Conservation (phyloP, 768 basidiomycete species). For the Holtermanniella nyarrowii region DNA sequence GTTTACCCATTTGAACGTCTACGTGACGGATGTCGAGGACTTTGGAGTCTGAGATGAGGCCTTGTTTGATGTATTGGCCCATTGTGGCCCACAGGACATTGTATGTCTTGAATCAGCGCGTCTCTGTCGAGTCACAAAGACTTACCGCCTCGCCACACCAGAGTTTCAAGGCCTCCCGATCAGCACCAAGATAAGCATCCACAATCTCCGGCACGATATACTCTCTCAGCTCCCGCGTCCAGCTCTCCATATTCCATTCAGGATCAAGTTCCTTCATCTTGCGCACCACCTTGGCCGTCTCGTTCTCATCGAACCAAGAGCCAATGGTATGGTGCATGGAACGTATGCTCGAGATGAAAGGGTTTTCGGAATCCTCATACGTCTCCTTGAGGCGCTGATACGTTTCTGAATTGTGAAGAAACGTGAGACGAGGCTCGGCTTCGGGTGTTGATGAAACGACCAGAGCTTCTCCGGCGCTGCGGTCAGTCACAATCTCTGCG, state of each 20-base stretch:
- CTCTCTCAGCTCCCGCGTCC: conserved; percentile 81
- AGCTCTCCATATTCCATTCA: conserved; percentile 68
- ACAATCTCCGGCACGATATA: conserved; percentile 97
- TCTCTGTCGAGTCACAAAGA: conserved; percentile 4
- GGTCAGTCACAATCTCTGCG: not conserved
- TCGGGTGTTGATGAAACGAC: conserved; percentile 49
- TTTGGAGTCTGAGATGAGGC: conserved; percentile 82
- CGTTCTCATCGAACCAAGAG: conserved; percentile 84
- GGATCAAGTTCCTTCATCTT: conserved; percentile 84
- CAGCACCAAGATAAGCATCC: conserved; percentile 86
- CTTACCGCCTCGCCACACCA: conserved; percentile 96
- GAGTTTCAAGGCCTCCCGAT: conserved; percentile 66
- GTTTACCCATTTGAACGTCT: conserved; percentile 86
- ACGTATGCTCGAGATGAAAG: conserved; percentile 68
- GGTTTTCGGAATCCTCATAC: conserved; percentile 89
- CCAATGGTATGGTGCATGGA: conserved; percentile 75
- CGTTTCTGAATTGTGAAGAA: conserved; percentile 25
- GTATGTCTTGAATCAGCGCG: conserved; percentile 56
- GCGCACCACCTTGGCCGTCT: conserved; percentile 88
- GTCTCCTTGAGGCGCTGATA: conserved; percentile 43
- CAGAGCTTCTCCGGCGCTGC: conserved; percentile 73
- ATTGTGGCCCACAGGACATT: conserved; percentile 98
- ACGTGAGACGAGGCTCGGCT: conserved; percentile 18
- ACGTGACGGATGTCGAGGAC: conserved; percentile 95
- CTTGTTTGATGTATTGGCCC: conserved; percentile 83